Evolutionary conservation across 2,329 filamentous ascomycete species (phyloP).

Genomic region (Paramyrothecium sp.): DNA sequence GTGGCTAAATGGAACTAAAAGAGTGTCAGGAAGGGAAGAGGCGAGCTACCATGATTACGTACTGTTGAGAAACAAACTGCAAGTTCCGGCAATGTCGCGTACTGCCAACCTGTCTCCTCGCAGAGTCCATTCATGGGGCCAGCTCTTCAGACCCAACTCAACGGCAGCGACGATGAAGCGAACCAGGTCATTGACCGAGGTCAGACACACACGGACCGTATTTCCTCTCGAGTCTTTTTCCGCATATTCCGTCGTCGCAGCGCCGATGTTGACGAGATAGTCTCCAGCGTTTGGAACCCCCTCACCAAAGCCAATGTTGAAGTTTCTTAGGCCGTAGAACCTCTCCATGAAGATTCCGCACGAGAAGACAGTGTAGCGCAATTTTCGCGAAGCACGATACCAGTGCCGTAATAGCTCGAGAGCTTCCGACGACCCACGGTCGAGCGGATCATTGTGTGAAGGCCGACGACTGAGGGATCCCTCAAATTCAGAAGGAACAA

Average conservation of each 20-base stretch:
- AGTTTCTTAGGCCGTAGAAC: conserved; percentile 63
- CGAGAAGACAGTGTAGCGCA: conserved; percentile 69
- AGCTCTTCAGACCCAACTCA: conserved; percentile 56
- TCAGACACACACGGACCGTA: conserved; percentile 61
- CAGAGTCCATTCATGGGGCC: conserved; percentile 70
- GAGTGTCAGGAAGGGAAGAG: conserved; percentile 14
- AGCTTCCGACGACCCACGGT: conserved; percentile 58
- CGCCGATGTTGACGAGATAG: conserved; percentile 63
- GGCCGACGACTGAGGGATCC: conserved; percentile 57
- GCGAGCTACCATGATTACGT: not conserved
- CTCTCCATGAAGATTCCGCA: conserved; percentile 77
- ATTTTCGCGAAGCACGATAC: conserved; percentile 41
- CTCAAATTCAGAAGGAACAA: conserved; percentile 76
- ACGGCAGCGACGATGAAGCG: conserved; percentile 70
- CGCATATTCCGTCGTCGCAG: conserved; percentile 58
- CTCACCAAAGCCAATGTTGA: conserved; percentile 57
- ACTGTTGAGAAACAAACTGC: conserved; percentile 50
- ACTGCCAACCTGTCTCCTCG: conserved; percentile 64
- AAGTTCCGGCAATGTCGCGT: conserved; percentile 53
- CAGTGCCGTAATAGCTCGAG: conserved; percentile 56
- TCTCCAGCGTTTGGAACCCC: conserved; percentile 57
- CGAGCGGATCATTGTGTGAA: conserved; percentile 52
- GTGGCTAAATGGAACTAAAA: conserved; percentile 37
- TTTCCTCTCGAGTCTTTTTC: conserved; percentile 49
- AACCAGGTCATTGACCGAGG: conserved; percentile 67